Evolutionary conservation across 2,329 filamentous ascomycete species (phyloP).

Genomic region (Fusarium proliferatum): DNA sequence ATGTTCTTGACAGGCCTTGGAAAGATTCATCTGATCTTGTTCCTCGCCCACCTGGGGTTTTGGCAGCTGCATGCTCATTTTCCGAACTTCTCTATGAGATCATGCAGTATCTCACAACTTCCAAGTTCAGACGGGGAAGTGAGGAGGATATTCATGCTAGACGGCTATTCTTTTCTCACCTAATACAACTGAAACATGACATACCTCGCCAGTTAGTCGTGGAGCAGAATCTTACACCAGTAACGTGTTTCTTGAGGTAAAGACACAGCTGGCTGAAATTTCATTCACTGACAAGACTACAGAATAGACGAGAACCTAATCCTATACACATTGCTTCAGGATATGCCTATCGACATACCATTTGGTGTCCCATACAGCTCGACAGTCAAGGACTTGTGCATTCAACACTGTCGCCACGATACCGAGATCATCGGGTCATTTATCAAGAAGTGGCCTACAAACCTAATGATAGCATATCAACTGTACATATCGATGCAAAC

Average conservation of each 20-base stretch:
- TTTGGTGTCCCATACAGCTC: background rate
- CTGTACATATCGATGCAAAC: background rate
- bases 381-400: background rate
- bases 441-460: background rate
- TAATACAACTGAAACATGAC: background rate
- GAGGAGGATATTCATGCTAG: background rate
- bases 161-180: background rate
- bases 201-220: background rate
- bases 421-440: background rate
- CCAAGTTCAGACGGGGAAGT: background rate
- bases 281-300: background rate
- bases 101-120: background rate
- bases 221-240: background rate
- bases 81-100: background rate
- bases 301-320: background rate
- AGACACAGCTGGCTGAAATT: rapidly evolving
- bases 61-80: background rate
- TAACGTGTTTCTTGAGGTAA: background rate
- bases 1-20: background rate
- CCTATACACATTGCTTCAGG: background rate
- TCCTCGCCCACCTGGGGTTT: background rate
- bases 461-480: background rate
- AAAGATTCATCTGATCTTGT: background rate
- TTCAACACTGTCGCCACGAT: background rate
- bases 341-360: background rate